A percentile compares a stretch with the other conserved stretches of the same genome.
Evolutionary conservation across 352 stramenopile species (phyloP).

Genomic region (Globisporangium takayamanum): DNA sequence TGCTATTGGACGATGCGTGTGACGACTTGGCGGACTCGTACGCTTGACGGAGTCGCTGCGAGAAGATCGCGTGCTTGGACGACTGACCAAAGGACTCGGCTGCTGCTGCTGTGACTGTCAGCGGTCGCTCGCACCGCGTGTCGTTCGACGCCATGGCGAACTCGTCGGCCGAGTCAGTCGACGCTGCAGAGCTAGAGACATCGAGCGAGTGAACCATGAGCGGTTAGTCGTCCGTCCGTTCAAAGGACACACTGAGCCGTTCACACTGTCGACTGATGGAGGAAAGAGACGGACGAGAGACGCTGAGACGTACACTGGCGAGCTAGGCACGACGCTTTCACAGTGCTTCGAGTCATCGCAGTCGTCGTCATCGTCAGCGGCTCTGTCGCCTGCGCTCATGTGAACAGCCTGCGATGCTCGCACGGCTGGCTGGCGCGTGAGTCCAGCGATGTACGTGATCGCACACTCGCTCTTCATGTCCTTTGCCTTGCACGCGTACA

Average conservation of each 20-base stretch:
- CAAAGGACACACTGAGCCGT: no score
- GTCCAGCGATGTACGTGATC: slow-evolving; percentile 29
- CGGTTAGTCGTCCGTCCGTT: no score
- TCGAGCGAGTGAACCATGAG: no score
- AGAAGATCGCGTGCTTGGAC: slow-evolving; percentile 24
- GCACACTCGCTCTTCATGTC: slow-evolving; percentile 41
- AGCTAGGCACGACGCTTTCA: background rate
- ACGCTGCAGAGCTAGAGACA: slow-evolving; percentile 24
- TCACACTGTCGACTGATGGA: no score
- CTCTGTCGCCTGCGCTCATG: background rate
- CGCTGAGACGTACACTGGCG: slow-evolving; percentile 5
- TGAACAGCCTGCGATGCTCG: background rate
- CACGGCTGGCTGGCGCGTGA: slow-evolving; percentile 12
- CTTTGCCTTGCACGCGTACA: slow-evolving; percentile 79
- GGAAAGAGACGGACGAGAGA: no score
- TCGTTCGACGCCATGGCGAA: slow-evolving; percentile 2
- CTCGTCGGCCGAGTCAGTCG: slow-evolving; percentile 23
- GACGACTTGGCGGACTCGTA: slow-evolving; percentile 49
- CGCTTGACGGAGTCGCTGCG: slow-evolving; percentile 35
- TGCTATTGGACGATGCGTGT: background rate
- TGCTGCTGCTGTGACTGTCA: background rate
- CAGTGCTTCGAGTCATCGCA: background rate
- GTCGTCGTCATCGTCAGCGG: background rate
- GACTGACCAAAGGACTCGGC: background rate
- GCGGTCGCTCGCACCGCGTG: background rate